phyloP scores from a whole-genome alignment of 2,329 filamentous ascomycete species.

The Pseudogymnoascus sp. region DNA sequence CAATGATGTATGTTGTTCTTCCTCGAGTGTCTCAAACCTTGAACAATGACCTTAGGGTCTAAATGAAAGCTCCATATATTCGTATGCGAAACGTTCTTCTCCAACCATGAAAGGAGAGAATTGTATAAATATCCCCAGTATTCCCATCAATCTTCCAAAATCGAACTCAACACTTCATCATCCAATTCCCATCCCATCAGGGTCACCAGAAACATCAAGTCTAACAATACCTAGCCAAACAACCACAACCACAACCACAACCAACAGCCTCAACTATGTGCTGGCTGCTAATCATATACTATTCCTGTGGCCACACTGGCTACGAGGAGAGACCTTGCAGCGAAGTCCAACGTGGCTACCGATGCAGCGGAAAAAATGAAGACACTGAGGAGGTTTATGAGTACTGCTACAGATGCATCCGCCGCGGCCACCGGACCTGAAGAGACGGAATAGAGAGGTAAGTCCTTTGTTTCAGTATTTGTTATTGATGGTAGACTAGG shows the following conservation, averaged over 20 bases:
- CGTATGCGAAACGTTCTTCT: background rate
- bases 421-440: background rate
- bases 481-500: background rate
- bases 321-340: background rate
- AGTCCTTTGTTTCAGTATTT: background rate
- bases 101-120: background rate
- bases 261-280: background rate
- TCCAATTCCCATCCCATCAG: background rate
- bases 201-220: background rate
- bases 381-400: background rate
- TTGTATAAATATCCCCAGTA: background rate
- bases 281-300: background rate
- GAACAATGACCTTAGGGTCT: background rate
- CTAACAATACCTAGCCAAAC: background rate
- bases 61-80: background rate
- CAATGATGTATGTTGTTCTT: background rate
- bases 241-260: background rate
- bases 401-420: background rate
- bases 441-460: background rate
- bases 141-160: background rate
- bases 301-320: background rate
- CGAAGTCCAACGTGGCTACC: background rate
- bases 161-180: background rate
- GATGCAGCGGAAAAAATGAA: background rate
- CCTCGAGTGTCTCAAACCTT: background rate